Base-by-base conservation (phyloP, 176 grass and related monocot species). In the Musa schizocarpa region DNA sequence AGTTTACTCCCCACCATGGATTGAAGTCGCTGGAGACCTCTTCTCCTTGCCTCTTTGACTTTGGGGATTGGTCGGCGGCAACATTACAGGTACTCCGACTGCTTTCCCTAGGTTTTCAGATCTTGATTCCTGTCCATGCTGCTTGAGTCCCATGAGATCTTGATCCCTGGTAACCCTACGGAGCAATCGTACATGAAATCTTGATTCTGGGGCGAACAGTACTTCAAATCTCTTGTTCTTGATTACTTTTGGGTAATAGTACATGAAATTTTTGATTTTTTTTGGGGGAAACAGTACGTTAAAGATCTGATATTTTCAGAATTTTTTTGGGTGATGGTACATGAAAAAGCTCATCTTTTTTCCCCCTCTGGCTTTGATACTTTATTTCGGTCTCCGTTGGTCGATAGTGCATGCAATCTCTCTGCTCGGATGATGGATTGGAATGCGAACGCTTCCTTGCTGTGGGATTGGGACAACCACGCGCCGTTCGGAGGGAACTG, bases 391-490 rank as follows among this genome's bases (percentile, higher is more conserved):
- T 69, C 43, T 48, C 34, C n/a, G 29, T 19, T 69, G 16, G 34
- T 19, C 5, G 23, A 50, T 69, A 69, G 67, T 14, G 67, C 67
- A 69, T 69, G 14, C 34, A 19, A 69, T 68, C 27, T 34, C 11
- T 68, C 34, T 43, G 34, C 34, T 43, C 34, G 34, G 48, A 29
- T 48, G 68, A 90, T 90, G 88, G 88, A 84, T 63, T 90, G 83
- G 86, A 86, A 87, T 65, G 76, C 88, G 24, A 88, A 88, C 53
- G 74, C 85, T 55, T 73, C 69, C 52, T 66, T 84, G 48, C 78
- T 99, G 55, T 99, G 95, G 95, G 95, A 99, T 70, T 99, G 90
- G 95, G 90, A 82, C 81, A 83, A 87, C 48, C 68, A 61, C 1
- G 52, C 75, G 54, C 50, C 69, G 21, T 68, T 68, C 14, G 49